These are phyloP conservation scores for Austroboletus eburneus DNA, from an alignment of 768 basidiomycete genomes.

Conservation along the genomic window DNA sequence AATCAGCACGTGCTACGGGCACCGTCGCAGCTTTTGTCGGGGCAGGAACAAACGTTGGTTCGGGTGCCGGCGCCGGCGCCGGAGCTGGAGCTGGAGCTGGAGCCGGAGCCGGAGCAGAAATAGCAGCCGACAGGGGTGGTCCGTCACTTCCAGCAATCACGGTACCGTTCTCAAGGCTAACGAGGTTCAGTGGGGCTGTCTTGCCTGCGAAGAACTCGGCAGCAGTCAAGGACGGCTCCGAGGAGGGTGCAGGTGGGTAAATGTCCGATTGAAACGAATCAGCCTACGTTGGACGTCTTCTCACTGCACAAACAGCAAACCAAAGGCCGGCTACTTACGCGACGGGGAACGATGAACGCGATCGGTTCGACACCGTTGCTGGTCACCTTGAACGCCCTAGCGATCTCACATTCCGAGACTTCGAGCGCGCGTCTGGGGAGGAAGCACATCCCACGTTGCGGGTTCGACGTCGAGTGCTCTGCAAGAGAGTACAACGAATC, in stretches of 20 bases:
- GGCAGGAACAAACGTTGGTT: conserved; percentile 33
- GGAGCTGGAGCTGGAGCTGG: conserved; percentile 20
- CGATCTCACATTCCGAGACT: conserved; percentile 91
- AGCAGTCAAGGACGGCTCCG: conserved; percentile 74
- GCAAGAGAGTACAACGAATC: conserved; percentile 73
- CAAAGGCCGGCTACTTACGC: too few species aligned
- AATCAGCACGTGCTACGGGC: conserved; percentile 12
- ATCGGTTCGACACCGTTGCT: conserved; percentile 79
- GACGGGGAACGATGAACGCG: conserved; percentile 92
- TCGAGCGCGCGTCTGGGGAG: conserved; percentile 87
- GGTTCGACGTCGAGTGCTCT: conserved; percentile 87
- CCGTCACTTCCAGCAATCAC: conserved; percentile 32
- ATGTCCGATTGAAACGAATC: conserved; percentile 98
- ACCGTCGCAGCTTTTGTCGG: conserved; percentile 30
- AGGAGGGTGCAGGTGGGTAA: conserved; percentile 85
- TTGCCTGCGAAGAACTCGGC: conserved; percentile 89
- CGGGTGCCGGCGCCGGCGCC: conserved; percentile 29
- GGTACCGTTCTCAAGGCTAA: conserved; percentile 71
- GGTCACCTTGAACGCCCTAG: conserved; percentile 86
- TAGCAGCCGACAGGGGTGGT: conserved; percentile 23
- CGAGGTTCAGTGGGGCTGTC: conserved; percentile 67
- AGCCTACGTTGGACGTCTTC: conserved; percentile 39
- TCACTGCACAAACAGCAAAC: neutral
- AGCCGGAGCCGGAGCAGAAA: conserved; percentile 26
- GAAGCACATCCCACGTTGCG: conserved; percentile 97